These are phyloP conservation scores for Beverwykella pulmonaria DNA, from an alignment of 495 filamentous ascomycete species.

Conservation along the genomic window DNA sequence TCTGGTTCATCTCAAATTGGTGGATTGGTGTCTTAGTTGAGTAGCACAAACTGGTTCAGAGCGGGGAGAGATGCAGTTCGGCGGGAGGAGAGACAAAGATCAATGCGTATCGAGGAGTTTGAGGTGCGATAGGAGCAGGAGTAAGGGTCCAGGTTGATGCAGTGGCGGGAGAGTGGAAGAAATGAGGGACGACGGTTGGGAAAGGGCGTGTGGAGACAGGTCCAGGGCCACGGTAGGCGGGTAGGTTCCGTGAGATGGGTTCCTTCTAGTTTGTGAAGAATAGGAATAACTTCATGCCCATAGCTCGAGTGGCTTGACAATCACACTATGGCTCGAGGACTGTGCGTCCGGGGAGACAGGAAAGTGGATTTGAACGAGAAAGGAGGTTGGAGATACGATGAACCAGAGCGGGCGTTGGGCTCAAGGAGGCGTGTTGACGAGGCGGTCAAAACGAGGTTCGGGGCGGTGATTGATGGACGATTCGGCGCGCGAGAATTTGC, in stretches of 20 bases:
- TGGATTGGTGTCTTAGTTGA: slow-evolving; percentile 7
- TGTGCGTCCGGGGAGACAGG: slow-evolving; percentile 33
- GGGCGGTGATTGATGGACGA: slow-evolving; percentile 20
- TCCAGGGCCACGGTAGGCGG: slow-evolving; percentile 43
- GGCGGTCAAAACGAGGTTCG: slow-evolving; percentile 27
- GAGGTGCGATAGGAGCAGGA: slow-evolving; percentile 34
- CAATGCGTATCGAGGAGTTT: slow-evolving; percentile 35
- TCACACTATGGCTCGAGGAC: slow-evolving; percentile 32
- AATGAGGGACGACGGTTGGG: slow-evolving; percentile 38
- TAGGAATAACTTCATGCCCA: slow-evolving; percentile 38
- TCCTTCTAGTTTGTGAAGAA: slow-evolving; percentile 37
- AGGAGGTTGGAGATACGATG: slow-evolving; percentile 21
- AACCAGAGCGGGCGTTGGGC: slow-evolving; percentile 5
- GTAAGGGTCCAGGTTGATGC: slow-evolving; percentile 42
- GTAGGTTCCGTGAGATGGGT: slow-evolving; percentile 33
- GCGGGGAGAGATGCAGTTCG: slow-evolving; percentile 1
- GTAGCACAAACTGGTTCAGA: background rate
- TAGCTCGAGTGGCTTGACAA: slow-evolving; percentile 40
- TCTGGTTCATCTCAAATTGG: slow-evolving; percentile 28
- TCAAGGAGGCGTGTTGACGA: slow-evolving; percentile 10
- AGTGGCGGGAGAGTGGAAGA: slow-evolving; percentile 33
- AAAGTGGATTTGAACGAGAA: slow-evolving; percentile 27
- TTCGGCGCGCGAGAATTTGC: slow-evolving; percentile 7
- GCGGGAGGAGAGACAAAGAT: slow-evolving; percentile 9
- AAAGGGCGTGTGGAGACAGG: slow-evolving; percentile 40